phyloP scores from a whole-genome alignment of 805 yeast genomes.

The Priceomyces melissophilus region DNA sequence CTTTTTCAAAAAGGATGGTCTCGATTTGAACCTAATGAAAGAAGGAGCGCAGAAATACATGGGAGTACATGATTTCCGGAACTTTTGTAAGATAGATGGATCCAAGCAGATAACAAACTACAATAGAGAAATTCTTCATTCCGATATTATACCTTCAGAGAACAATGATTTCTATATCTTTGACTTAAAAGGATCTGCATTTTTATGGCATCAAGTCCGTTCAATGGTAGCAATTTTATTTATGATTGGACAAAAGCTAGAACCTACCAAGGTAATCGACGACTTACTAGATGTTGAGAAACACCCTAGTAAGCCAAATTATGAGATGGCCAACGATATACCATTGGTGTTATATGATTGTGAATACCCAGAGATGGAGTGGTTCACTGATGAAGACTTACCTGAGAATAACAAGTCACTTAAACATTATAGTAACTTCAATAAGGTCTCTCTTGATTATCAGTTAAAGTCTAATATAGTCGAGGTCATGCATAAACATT shows the following conservation, averaged over 20 bases:
- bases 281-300: slow-evolving; percentile 56
- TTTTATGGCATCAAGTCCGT: slow-evolving; percentile 96
- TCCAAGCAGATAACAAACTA: slow-evolving; percentile 86
- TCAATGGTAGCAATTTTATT: slow-evolving; percentile 88
- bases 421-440: slow-evolving; percentile 41
- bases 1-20: slow-evolving; percentile 53
- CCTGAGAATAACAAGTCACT: slow-evolving; percentile 29
- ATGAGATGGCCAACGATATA: slow-evolving; percentile 84
- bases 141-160: slow-evolving; percentile 41
- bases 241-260: slow-evolving; percentile 75
- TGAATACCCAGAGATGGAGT: slow-evolving; percentile 64
- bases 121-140: slow-evolving; percentile 55
- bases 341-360: slow-evolving; percentile 89
- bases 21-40: slow-evolving; percentile 67
- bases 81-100: slow-evolving; percentile 92
- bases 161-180: slow-evolving; percentile 56
- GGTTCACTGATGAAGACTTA: slow-evolving; percentile 46
- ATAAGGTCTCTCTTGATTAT: slow-evolving; percentile 53
- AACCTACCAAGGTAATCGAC: slow-evolving; percentile 53
- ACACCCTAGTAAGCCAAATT: slow-evolving; percentile 68
- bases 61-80: slow-evolving; percentile 88
- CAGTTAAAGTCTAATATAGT: slow-evolving; percentile 55
- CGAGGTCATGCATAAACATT: slow-evolving; percentile 42
- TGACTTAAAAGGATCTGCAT: slow-evolving; percentile 83
- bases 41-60: slow-evolving; percentile 58